Conservation (phyloP, 495 filamentous ascomycete species). For the Aspergillus cavernicola region DNA sequence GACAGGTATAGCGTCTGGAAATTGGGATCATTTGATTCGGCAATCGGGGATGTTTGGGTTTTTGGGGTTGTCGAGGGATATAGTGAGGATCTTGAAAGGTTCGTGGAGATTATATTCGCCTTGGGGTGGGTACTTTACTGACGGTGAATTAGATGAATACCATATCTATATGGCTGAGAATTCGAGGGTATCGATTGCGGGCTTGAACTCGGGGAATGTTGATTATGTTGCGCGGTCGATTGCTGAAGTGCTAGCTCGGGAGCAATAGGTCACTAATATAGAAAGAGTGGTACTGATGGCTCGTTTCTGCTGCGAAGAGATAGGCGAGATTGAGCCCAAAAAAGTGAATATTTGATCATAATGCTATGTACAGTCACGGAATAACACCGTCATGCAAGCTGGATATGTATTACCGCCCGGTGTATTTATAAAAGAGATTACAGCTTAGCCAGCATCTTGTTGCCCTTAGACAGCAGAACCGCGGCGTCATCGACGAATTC, state of each 20-base stretch:
- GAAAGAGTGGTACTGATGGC: not conserved
- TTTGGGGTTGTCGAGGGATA: too few relatives aligned
- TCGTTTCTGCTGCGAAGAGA: too few relatives aligned
- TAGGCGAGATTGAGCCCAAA: too few relatives aligned
- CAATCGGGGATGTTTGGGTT: too few relatives aligned
- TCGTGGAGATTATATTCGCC: too few relatives aligned
- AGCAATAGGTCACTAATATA: not conserved
- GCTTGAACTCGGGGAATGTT: conserved; percentile 41
- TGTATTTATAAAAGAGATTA: conserved; percentile 32
- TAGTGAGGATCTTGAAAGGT: too few relatives aligned
- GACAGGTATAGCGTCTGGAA: too few relatives aligned
- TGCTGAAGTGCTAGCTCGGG: not conserved
- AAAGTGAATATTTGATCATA: too few relatives aligned
- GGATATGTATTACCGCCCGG: not conserved
- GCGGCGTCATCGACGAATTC: conserved; percentile 88
- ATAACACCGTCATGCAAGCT: not conserved
- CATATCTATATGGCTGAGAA: conserved; percentile 39
- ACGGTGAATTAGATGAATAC: conserved; percentile 25
- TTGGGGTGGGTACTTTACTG: too few relatives aligned
- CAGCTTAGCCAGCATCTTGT: conserved; percentile 63
- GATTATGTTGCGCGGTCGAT: conserved; percentile 38
- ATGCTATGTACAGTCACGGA: not conserved
- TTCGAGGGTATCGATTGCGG: conserved; percentile 34
- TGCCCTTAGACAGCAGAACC: conserved; percentile 60
- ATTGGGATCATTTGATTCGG: too few relatives aligned